Base-by-base conservation (phyloP, 305 asterid genomes). In the Plantago coronopus region DNA sequence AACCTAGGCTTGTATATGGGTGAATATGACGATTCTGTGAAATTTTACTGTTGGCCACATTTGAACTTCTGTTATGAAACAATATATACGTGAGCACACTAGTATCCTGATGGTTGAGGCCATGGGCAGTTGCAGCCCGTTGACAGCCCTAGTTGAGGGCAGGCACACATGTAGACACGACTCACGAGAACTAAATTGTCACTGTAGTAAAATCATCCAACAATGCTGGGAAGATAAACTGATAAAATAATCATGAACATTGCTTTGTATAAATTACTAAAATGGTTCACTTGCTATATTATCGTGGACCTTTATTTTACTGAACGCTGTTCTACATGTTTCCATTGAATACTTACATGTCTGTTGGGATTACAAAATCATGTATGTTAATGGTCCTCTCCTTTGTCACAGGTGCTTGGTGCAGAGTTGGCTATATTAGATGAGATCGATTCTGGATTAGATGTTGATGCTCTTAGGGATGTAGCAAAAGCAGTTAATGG, bases 361-460 rank as follows among this genome's bases (percentile, higher is more conserved):
- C 11, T 65, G 57, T 38, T 17, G 63, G 55, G 43, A 49, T 21
- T 55, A 1, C 50, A 45, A 21, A n/a, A 50, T 59, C 59, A 23
- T 2, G 14, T 10, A 50, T 58, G 50, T 58, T 59, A 50, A 61
- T 21, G 48, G 43, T 70, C 57, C 8, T 63, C 11, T 63, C 61
- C 8, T 63, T 74, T 57, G 20, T 66, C 17, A 17, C 87, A 89
- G 99, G 97, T 89, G 69, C 93, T 93, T 40, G 96, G 97, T 72
- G 96, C 99, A 46, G 97, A 93, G 44, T 70, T 85, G 81, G 88
- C 88, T 56, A 83, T 87, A 61, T 64, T 93, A 57, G 99, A 93
- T 74, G 99, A 93, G 76, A 89, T 93, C 51, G 99, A 93, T 78
- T 93, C 99, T 58, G 96, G 97, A 67, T 80, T 93, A 82, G 99